Evolutionary conservation across 495 filamentous ascomycete species (phyloP), one percentile per base, ranked within the genome.

Genomic region (Bryoglossum gracile): DNA sequence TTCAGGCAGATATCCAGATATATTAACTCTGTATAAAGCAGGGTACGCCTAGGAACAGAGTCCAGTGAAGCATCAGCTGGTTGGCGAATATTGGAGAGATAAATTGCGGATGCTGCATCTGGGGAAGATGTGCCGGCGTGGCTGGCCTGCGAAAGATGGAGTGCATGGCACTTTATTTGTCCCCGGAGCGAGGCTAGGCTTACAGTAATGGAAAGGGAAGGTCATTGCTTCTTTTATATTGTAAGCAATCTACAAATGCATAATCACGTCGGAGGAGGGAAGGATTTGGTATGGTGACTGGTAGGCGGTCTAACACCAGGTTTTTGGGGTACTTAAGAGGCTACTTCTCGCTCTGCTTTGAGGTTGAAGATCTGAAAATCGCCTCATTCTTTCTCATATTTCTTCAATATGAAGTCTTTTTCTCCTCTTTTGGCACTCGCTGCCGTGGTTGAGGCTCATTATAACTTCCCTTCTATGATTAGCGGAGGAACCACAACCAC

Each of bases 391-490:
- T 37, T n/a, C 16, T 4, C 14, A 37, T 37, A 37, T 37, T 37
- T 43, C 22, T 8, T n/a, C 34, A 48, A 13, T 5, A 50, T 50
- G 48, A 37, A 37, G 22, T n/a, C 43, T 26, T 32, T 50, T 9
- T 17, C 48, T 23, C 16, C 39, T 17, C 11, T 50, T 16, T 8
- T 50, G 10, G 38, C 48, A 3, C 25, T 38, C 4, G 48, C 39
- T 17, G 18, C 38, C 13, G 48, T 43, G 26, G 48, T 39, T 0
- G 26, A 50, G 4, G 38, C 38, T 8, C 48, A 50, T 21, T 50
- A 50, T 28, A 50, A 50, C 40, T 50, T 50, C 30, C 34, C 34
- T 14, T 22, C 48, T 26, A n/a, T 50, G 17, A 34, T 42, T 8
- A 32, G 36, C 19, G 48, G 48, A 10, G 48, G 48, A 17, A 50